Base-by-base conservation (phyloP, 75 land plant genomes). In the Sequoia sempervirens region DNA sequence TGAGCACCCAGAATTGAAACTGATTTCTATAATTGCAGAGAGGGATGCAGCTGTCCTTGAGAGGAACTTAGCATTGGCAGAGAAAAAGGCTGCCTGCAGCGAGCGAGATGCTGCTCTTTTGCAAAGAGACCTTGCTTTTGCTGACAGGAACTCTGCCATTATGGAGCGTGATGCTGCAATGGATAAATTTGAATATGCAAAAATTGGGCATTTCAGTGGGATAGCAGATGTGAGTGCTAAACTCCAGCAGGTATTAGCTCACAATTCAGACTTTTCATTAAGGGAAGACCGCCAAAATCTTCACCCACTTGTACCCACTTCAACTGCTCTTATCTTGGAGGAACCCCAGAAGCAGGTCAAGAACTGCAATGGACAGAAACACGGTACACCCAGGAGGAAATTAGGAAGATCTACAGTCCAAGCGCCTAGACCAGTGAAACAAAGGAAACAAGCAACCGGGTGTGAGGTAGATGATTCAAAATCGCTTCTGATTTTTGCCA, bases 21-120 rank as follows among this genome's bases (percentile, higher is more conserved):
- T 89, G 46, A 90, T 89, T 70, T 76, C 82, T 7, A 68, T 88
- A 14, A 87, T 92, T 82, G 87, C 91, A 28, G 96, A 94, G 85
- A 87, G 96, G 61, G 94, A 94, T 86, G 90, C 87, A 58, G 96
- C 96, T 14, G 86, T 94, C 37, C 74, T 85, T n/a, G 94, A 94
- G 73, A 84, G 90, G 82, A 86, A 89, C 68, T 43, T 86, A 46
- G 94, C 93, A 26, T 13, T 93, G 8, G 58, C 89, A 18, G 93
- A 94, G 78, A 91, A 90, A 80, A 87, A 79, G 73, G 87, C 87
- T 28, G 96, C 93, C 43, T 47, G 81, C 50, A 89, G 89, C 34
- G 94, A 91, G 23, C 82, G 96, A 18, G 96, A 94, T 64, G 75
- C 84, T 61, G 96, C 93, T 9, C 53, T 88, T 26, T 43, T 88